Conservation (phyloP, 148 eudicot genomes). For the Pouteria glomerata region DNA sequence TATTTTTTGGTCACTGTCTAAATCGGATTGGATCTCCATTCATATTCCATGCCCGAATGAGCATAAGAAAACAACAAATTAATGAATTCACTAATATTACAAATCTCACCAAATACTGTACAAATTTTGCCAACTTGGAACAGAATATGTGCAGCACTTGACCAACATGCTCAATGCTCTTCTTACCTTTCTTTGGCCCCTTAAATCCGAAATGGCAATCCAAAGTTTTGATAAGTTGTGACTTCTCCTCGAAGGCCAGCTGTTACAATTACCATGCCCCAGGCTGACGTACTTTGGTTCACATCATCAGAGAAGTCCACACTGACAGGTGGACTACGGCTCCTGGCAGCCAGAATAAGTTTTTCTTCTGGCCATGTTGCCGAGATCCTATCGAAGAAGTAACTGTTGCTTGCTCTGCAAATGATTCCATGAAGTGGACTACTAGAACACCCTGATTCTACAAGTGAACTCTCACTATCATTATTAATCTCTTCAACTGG, state of each 20-base stretch:
- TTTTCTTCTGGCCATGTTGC: constrained; percentile 97
- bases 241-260: constrained; percentile 83
- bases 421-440: constrained; percentile 65
- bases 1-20: too few species aligned
- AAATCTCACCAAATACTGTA: constrained; percentile 50
- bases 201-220: constrained; percentile 70
- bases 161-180: neutral
- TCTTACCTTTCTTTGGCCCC: constrained; percentile 1
- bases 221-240: constrained; percentile 81
- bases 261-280: constrained; percentile 90
- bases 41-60: constrained; percentile 7
- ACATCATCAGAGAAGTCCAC: constrained; percentile 59
- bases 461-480: constrained; percentile 40
- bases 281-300: constrained; percentile 57
- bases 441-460: constrained; percentile 38
- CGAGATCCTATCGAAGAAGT: constrained; percentile 73
- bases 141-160: neutral
- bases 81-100: constrained; percentile 46
- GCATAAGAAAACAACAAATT: constrained; percentile 27
- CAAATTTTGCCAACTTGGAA: constrained; percentile 22
- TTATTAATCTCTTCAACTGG: constrained; percentile 54
- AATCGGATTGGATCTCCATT: constrained; percentile 14
- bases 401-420: constrained; percentile 56
- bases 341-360: constrained; percentile 53
- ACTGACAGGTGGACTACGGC: constrained; percentile 59